Base-by-base conservation (phyloP, 2,329 filamentous ascomycete genomes). In the Thelonectria discophora region DNA sequence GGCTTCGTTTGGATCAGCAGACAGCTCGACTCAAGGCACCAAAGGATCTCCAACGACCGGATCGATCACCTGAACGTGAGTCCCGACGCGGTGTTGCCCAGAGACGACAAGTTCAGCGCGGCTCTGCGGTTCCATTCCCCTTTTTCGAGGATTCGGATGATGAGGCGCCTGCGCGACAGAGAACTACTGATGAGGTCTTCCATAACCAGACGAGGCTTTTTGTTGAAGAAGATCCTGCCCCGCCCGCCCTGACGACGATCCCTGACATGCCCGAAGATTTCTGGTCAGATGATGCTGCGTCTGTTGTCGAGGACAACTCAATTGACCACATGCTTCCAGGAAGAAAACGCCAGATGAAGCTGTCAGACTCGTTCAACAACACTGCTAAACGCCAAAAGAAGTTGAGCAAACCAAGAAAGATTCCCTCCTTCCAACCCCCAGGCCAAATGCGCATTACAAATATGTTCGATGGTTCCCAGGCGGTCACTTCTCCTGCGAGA, bases 1-100 rank as follows among this genome's bases (percentile, higher is more conserved):
- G 87, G 84, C 79, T 90, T 57, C 82, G 87, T 43, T 73, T 90
- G 21, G 86, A 89, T 68, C 82, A 85, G 59, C 77, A 82, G 57
- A 65, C 75, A 30, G 75, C 69, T 66, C 70, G 70, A 15, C 68
- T 71, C 59, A 78, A 74, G 56, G 69, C 67, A 37, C 63, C 71
- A 52, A 75, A 73, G 57, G 72, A 73, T 48, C 50, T 63, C 8
- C 63, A 66, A 18, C 73, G 67, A 47, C 74, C 72, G 72, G 73
- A 68, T 10, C 73, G 66, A 18, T 78, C 78, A 3, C 76, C 78
- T 1, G 78, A 81, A 46, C 76, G 72, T 37, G 76, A 77, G 20
- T 72, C 74, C 9, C 80, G 81, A 68, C 76, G 79, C 15, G 85
- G 85, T 2, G 79, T 87, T 30, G 85, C 85, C 12, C 75, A 84